Percentiles rank a stretch among this genome's conserved stretches.
Conservation (phyloP, 2,329 filamentous ascomycete genomes). For the Orbilia javanica region DNA sequence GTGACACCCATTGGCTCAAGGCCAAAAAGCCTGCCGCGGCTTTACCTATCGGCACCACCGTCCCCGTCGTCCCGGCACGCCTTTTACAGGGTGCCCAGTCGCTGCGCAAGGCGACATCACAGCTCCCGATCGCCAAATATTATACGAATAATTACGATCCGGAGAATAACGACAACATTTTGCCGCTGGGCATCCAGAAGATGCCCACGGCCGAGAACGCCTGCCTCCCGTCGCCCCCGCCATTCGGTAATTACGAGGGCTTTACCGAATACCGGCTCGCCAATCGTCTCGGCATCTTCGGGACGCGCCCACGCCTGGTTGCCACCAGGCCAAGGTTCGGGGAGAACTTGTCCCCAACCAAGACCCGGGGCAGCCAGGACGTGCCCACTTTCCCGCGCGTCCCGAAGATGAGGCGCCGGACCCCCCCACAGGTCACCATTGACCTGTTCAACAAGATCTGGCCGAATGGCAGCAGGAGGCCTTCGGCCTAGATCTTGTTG, state of each 20-base stretch:
- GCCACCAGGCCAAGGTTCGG: not conserved
- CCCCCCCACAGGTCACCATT: constrained; percentile 12
- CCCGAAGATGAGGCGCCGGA: constrained; percentile 14
- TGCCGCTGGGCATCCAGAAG: not conserved
- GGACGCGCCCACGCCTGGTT: constrained; percentile 4
- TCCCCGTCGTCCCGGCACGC: not conserved
- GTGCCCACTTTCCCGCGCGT: constrained; percentile 4
- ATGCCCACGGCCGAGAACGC: not conserved
- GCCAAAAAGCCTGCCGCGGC: constrained; percentile 10
- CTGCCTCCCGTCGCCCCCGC: not conserved
- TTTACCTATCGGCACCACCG: not conserved
- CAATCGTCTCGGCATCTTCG: not conserved
- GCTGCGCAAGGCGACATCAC: constrained; percentile 25
- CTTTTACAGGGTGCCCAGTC: constrained; percentile 12
- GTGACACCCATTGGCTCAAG: constrained; percentile 47
- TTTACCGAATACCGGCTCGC: constrained; percentile 1
- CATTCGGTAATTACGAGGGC: not conserved
- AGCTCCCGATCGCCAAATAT: constrained; percentile 44
- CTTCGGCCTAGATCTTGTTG: not conserved
- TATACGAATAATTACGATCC: constrained; percentile 35
- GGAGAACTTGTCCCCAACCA: constrained; percentile 1
- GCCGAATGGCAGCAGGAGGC: not conserved
- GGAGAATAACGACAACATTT: constrained; percentile 8
- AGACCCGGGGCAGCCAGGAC: not conserved
- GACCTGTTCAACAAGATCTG: constrained; percentile 19